phyloP scores from a whole-genome alignment of 208 protist species.

The Trichomonas vaginalis region DNA sequence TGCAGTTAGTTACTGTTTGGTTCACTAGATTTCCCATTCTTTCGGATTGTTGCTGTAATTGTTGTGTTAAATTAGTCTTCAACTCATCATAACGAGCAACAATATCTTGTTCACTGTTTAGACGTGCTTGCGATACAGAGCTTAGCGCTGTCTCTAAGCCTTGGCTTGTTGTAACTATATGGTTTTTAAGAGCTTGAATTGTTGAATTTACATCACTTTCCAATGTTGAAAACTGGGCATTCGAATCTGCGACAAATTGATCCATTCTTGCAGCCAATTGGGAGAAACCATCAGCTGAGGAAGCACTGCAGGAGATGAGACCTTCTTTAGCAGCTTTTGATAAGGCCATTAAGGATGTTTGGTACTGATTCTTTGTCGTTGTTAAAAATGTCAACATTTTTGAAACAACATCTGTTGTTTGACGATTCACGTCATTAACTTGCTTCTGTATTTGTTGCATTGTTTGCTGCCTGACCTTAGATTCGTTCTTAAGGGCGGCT shows the following conservation, averaged over 20 bases:
- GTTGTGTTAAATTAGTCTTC: neutral
- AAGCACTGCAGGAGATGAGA: neutral
- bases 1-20: neutral
- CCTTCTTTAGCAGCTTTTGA: neutral
- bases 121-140: neutral
- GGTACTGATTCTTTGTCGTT: neutral
- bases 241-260: neutral
- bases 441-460: neutral
- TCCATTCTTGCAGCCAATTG: neutral
- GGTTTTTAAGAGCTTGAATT: neutral
- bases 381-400: neutral
- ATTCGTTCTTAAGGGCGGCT: neutral
- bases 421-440: neutral
- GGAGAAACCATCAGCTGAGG: neutral
- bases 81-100: neutral
- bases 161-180: neutral
- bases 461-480: neutral
- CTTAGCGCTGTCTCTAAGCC: neutral
- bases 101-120: neutral
- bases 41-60: neutral
- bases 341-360: neutral
- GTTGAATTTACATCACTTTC: neutral
- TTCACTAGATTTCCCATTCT: neutral
- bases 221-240: neutral
- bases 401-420: neutral